These are phyloP conservation scores for Ilyonectria sp. DNA, from an alignment of 2,329 filamentous ascomycete species.

Conservation along the genomic window DNA sequence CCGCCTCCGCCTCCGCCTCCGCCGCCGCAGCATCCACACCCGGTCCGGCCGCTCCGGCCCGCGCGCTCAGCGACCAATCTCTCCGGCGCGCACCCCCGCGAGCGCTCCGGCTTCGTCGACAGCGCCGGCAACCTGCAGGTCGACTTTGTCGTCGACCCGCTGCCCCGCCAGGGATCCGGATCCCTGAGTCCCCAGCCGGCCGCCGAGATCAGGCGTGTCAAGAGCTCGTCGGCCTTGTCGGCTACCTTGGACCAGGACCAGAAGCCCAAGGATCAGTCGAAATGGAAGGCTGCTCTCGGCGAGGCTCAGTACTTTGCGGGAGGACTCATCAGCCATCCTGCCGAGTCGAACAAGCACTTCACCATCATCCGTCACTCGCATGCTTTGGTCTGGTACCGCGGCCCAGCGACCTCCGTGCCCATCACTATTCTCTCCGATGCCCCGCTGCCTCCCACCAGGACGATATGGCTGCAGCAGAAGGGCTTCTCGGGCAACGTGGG, in stretches of 20 bases:
- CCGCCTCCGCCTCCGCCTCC: slow-evolving; percentile 24
- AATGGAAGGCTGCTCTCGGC: slow-evolving; percentile 65
- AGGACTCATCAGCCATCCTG: slow-evolving; percentile 74
- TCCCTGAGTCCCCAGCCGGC: slow-evolving; percentile 29
- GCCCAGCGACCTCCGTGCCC: slow-evolving; percentile 73
- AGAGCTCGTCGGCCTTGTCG: slow-evolving; percentile 52
- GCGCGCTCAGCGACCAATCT: slow-evolving; percentile 47
- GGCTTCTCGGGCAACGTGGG: slow-evolving; percentile 79
- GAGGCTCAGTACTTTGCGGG: slow-evolving; percentile 77
- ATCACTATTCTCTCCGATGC: slow-evolving; percentile 75
- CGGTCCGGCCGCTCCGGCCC: slow-evolving; percentile 38
- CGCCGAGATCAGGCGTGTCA: slow-evolving; percentile 49
- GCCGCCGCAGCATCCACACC: background rate
- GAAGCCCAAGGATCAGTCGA: slow-evolving; percentile 43
- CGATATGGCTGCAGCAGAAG: slow-evolving; percentile 78
- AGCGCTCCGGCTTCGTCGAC: slow-evolving; percentile 42
- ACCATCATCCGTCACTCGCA: slow-evolving; percentile 78
- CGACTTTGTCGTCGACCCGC: slow-evolving; percentile 45
- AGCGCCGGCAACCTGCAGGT: slow-evolving; percentile 37
- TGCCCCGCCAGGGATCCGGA: slow-evolving; percentile 31
- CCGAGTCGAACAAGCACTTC: slow-evolving; percentile 76
- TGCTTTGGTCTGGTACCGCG: slow-evolving; percentile 76
- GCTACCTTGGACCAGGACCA: slow-evolving; percentile 24
- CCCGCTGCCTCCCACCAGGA: slow-evolving; percentile 69
- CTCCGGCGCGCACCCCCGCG: slow-evolving; percentile 41